Conservation (phyloP, 192 early-diverging fungal genomes). For the Podila epicladia region DNA sequence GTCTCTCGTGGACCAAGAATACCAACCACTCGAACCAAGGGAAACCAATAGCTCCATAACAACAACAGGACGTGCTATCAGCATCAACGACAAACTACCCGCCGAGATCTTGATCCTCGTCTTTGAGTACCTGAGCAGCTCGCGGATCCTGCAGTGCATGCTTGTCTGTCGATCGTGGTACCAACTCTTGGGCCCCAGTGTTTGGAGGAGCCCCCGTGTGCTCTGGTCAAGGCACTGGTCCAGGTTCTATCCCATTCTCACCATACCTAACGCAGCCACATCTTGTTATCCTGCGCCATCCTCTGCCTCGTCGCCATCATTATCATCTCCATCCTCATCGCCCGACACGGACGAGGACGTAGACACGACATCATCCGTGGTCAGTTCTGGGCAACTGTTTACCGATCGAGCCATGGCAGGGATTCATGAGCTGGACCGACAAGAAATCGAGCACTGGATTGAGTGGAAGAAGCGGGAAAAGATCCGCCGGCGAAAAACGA, state of each 20-base stretch:
- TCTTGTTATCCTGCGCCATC: not conserved
- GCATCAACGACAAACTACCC: conserved; percentile 19
- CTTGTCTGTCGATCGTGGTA: conserved; percentile 40
- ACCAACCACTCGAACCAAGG: too few species aligned
- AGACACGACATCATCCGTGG: not conserved
- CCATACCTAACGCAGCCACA: not conserved
- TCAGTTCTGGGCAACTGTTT: not conserved
- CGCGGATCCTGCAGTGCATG: conserved; percentile 23
- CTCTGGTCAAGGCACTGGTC: conserved; percentile 50
- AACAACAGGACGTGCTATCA: not conserved
- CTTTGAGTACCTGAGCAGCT: conserved; percentile 11
- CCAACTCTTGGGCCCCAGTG: conserved; percentile 15
- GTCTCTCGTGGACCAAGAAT: not conserved
- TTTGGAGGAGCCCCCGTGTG: conserved; percentile 35
- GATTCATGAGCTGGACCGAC: conserved; percentile 20
- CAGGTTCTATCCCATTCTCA: conserved; percentile 19
- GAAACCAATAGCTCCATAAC: too few species aligned
- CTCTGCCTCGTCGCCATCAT: not conserved
- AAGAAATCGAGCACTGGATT: conserved; percentile 26
- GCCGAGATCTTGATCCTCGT: conserved; percentile 27
- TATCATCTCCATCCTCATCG: not conserved
- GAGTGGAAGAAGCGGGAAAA: conserved; percentile 17
- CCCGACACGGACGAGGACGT: not conserved
- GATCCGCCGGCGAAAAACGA: not conserved
- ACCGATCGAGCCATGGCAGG: conserved; percentile 4